These are phyloP conservation scores for Mucor plumbeus DNA, from an alignment of 371 early-diverging fungal species.

Conservation along the genomic window DNA sequence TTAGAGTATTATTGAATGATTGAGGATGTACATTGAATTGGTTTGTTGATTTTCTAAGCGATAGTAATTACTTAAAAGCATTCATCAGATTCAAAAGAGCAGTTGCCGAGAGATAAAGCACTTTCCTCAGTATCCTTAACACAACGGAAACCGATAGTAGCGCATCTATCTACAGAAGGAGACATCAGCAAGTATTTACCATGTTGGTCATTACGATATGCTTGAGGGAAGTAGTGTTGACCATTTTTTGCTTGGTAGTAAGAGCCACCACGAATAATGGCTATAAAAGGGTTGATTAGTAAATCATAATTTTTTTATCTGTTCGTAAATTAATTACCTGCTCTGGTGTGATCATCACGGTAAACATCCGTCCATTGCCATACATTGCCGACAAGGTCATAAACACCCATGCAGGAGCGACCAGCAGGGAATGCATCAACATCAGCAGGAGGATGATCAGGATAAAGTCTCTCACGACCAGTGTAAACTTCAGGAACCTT, in stretches of 20 bases:
- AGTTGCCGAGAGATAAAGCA: constrained; percentile 32
- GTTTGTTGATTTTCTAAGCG: background rate
- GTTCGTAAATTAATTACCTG: constrained; percentile 2
- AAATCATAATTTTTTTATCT: too few relatives aligned
- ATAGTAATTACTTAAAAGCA: background rate
- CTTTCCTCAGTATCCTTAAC: constrained; percentile 40
- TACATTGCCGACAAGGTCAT: constrained; percentile 39
- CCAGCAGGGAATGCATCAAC: constrained; percentile 31
- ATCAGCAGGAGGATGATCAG: constrained; percentile 40
- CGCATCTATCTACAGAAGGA: constrained; percentile 31
- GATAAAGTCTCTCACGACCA: constrained; percentile 39
- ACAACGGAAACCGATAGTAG: constrained; percentile 42
- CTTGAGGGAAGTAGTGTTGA: constrained; percentile 34
- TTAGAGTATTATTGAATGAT: background rate
- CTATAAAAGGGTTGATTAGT: background rate
- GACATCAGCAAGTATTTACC: constrained; percentile 37
- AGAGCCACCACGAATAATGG: constrained; percentile 40
- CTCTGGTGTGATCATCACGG: constrained; percentile 30
- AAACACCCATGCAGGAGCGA: constrained; percentile 33
- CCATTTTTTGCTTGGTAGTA: constrained; percentile 31
- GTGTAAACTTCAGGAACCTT: constrained; percentile 32
- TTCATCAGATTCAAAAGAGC: constrained; percentile 16
- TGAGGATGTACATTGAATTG: background rate
- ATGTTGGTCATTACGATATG: constrained; percentile 35
- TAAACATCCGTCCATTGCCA: constrained; percentile 45